Evolutionary conservation across 768 basidiomycete species (phyloP), one percentile per base, ranked within the genome.

Genomic region (Paxillus ammoniavirescens): DNA sequence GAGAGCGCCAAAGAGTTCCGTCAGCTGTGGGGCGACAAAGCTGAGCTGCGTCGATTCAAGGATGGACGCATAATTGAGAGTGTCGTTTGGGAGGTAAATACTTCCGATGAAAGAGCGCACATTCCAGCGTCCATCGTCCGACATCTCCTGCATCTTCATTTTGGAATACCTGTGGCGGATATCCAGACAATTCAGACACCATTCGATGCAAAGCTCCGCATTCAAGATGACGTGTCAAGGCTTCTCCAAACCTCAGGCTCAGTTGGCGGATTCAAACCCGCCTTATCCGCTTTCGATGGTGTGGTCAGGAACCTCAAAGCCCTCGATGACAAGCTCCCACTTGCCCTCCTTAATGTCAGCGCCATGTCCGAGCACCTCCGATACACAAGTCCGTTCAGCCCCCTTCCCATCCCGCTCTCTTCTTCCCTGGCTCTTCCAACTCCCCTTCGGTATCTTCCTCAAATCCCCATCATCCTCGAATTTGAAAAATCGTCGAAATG

Each of bases 61-160:
- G 95, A 99, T 62, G 96, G 96, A 1, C 81, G 87, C 15, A 98
- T 98, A 56, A 65, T 81, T 5, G 93, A 98, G 69, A 92, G 89
- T 60, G 93, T 98, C n/a, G 94, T 98, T 3, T 99, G 97, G 97
- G 89, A 97, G 17, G 83, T 92, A 8, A 80, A 82, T 55, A 87
- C 82, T 3, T 78, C 81, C 0, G 93, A 96, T 48, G 91, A 93
- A 55, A 85, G 91, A 26, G 77, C 84, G 0, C 81, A 86, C 56
- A 84, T 98, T 28, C 93, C 93, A 0, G 73, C 76, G 13, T 77
- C 82, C 72, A 82, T 98, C 60, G 83, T 92, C 26, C 72, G 75
- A 18, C 86, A 94, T 71, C 70, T 98, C 38, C 78, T 99, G 9
- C 63, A 76, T 15, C 77, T 79, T 23, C 96, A 98, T 65, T 92